Percentiles rank a stretch among this genome's conserved stretches.
phyloP scores from a whole-genome alignment of 2,329 filamentous ascomycete species.

The Thelonectria discophora region DNA sequence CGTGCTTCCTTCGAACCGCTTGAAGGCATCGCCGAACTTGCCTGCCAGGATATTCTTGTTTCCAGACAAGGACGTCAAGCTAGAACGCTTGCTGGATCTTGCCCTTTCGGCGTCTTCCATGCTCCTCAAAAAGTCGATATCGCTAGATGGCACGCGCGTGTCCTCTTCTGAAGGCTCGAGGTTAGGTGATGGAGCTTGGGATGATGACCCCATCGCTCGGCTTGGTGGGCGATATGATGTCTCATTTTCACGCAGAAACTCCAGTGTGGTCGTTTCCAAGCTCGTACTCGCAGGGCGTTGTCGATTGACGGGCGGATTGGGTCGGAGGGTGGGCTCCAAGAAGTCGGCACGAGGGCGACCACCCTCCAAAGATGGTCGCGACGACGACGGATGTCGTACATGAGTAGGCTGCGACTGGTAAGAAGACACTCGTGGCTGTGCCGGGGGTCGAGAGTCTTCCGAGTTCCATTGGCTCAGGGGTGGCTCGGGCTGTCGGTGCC shows the following conservation, averaged over 20 bases:
- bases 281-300: conserved; percentile 83
- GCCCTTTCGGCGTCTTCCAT: conserved; percentile 71
- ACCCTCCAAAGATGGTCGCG: conserved; percentile 41
- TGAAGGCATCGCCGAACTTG: conserved; percentile 93
- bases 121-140: conserved; percentile 82
- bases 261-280: conserved; percentile 78
- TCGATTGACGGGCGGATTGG: conserved; percentile 54
- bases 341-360: conserved; percentile 41
- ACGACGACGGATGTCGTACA: conserved; percentile 38
- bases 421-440: conserved; percentile 36
- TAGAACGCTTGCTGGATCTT: conserved; percentile 71
- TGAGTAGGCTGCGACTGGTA: conserved; percentile 41
- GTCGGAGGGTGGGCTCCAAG: conserved; percentile 35
- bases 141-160: conserved; percentile 61
- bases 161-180: conserved; percentile 48
- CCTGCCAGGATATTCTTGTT: conserved; percentile 86
- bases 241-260: conserved; percentile 83
- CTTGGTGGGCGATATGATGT: conserved; percentile 55
- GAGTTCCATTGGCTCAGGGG: conserved; percentile 23
- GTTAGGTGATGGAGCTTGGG: conserved; percentile 52
- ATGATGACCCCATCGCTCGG: conserved; percentile 36
- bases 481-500: conserved; percentile 40
- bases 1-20: conserved; percentile 78
- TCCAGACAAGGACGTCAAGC: conserved; percentile 74
- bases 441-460: conserved; percentile 33